These are phyloP conservation scores for Xerocomus potaroensis DNA, from an alignment of 768 basidiomycete species.

Conservation along the genomic window DNA sequence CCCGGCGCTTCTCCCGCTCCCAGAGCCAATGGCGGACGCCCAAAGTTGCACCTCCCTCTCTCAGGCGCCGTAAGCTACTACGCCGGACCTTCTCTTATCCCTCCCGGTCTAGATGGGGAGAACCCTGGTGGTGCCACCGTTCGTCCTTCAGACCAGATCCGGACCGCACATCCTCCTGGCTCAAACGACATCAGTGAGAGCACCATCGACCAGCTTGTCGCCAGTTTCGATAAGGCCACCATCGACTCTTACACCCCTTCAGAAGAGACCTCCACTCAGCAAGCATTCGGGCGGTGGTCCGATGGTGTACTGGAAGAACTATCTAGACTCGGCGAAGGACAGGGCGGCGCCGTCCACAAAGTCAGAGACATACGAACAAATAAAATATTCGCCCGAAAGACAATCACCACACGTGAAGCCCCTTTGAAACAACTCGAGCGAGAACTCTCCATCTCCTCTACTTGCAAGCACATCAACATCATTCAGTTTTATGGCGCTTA, in stretches of 20 bases:
- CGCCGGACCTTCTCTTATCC: constrained; percentile 29
- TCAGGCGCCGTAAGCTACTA: constrained; percentile 29
- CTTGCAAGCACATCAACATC: constrained; percentile 82
- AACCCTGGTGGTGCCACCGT: constrained; percentile 41
- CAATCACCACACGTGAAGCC: constrained; percentile 86
- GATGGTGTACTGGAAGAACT: constrained; percentile 76
- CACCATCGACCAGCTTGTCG: constrained; percentile 37
- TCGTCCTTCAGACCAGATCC: constrained; percentile 35
- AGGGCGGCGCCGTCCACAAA: constrained; percentile 94
- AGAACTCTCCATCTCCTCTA: constrained; percentile 86
- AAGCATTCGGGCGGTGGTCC: constrained; percentile 43
- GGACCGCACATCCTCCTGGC: constrained; percentile 30
- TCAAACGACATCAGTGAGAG: constrained; percentile 26
- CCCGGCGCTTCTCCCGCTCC: constrained; percentile 24
- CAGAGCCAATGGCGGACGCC: constrained; percentile 25
- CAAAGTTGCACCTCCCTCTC: constrained; percentile 36
- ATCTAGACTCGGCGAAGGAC: constrained; percentile 84
- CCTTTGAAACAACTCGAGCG: constrained; percentile 90
- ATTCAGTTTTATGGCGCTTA: constrained; percentile 91
- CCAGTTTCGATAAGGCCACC: constrained; percentile 26
- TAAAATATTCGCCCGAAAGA: constrained; percentile 88
- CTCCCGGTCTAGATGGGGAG: constrained; percentile 32
- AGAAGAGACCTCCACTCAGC: constrained; percentile 32
- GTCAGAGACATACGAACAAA: constrained; percentile 80
- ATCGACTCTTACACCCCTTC: constrained; percentile 33